Percentiles rank a stretch among this genome's conserved stretches.
phyloP scores from a whole-genome alignment of 805 yeast genomes.

The Lachancea nothofagi region DNA sequence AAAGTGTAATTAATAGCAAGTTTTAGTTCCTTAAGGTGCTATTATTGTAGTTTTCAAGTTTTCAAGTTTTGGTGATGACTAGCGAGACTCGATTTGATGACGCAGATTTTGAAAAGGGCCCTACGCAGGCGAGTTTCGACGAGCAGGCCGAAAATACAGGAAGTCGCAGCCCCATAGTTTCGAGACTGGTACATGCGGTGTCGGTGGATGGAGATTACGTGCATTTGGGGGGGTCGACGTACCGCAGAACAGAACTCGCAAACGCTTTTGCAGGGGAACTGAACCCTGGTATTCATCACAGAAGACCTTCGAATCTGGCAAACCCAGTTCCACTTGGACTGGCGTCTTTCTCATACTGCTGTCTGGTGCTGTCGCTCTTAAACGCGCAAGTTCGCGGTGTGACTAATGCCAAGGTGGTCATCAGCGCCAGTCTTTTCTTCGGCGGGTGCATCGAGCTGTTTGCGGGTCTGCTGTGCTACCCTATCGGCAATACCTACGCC shows the following conservation, averaged over 20 bases:
- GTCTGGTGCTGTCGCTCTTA: conserved; percentile 55
- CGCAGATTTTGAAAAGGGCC: conserved; percentile 15
- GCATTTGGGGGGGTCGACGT: conserved; percentile 38
- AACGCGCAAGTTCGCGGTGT: conserved; percentile 68
- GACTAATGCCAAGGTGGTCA: conserved; percentile 51
- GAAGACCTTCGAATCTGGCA: conserved; percentile 50
- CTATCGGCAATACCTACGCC: conserved; percentile 73
- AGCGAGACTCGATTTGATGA: neutral
- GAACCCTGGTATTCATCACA: conserved; percentile 41
- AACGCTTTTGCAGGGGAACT: conserved; percentile 59
- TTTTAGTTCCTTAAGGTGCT: neutral
- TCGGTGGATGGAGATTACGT: conserved; percentile 35
- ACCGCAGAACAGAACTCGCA: conserved; percentile 50
- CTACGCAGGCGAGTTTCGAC: conserved; percentile 10
- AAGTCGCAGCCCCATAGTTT: conserved; percentile 1
- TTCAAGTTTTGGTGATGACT: neutral
- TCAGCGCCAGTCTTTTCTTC: conserved; percentile 62
- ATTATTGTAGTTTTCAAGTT: neutral
- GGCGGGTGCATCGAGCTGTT: conserved; percentile 68
- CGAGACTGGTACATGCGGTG: conserved; percentile 16
- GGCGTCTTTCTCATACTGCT: conserved; percentile 55
- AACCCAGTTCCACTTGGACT: conserved; percentile 76
- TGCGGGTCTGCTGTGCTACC: conserved; percentile 73
- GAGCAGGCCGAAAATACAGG: conserved; percentile 6
- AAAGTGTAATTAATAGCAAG: too few relatives aligned